Evolutionary conservation across 768 basidiomycete species (phyloP), one percentile per base, ranked within the genome.

Genomic region (Rhizopogon roseolus): DNA sequence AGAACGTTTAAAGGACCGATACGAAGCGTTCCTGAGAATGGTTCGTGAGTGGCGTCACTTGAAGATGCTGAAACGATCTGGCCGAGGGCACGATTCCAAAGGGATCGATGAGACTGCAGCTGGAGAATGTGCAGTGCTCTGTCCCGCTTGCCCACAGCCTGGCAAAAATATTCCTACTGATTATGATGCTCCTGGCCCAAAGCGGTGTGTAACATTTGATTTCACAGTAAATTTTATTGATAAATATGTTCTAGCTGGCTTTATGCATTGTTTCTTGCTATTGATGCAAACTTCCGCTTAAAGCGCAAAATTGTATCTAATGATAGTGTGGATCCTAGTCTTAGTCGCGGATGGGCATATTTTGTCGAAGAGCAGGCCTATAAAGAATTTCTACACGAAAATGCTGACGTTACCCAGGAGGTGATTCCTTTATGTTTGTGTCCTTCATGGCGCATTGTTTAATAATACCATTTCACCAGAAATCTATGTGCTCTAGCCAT

Each of bases 211-310:
- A n/a, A n/a, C n/a, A n/a, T n/a, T n/a, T n/a, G n/a, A n/a, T n/a
- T n/a, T n/a, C n/a, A n/a, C n/a, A n/a, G n/a, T n/a, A n/a, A n/a
- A n/a, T n/a, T n/a, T n/a, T n/a, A n/a, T n/a, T n/a, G n/a, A n/a
- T n/a, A n/a, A n/a, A n/a, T n/a, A n/a, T n/a, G n/a, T n/a, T n/a
- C n/a, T 28, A 70, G 69, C 43, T 71, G 68, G 64, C 13, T 66
- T 6, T 62, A 65, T 48, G 43, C 22, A 4, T 43, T 62, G 4
- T 65, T 66, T 45, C 29, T 71, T 5, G 63, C 61, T 0, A 63
- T 71, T 4, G 68, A 71, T 52, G 65, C 68, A 2, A 71, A 71
- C 55, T 71, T 71, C 51, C 58, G 70, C 0, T 55, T 71, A 11
- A 69, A 68, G 45, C 49, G 61, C 4, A 48, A 57, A 27, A 59